Evolutionary conservation across 2,329 filamentous ascomycete species (phyloP).

Genomic region (Aschersonia sp.): DNA sequence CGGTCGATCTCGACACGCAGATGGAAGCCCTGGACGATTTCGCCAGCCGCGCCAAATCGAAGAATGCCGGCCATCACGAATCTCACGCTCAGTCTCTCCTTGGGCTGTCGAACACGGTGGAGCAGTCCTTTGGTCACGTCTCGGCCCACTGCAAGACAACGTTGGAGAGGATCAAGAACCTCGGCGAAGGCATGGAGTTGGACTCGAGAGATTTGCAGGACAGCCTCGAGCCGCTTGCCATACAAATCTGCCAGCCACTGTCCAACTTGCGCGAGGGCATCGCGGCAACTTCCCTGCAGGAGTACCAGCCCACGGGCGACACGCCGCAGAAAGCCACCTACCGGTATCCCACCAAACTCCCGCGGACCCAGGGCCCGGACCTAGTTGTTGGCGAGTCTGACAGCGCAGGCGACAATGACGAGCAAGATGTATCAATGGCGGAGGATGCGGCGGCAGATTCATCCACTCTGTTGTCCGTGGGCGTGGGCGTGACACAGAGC

Average conservation of each 20-base stretch:
- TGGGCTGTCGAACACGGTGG: constrained; percentile 51
- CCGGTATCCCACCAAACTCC: constrained; percentile 64
- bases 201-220: constrained; percentile 44
- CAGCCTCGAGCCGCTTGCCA: constrained; percentile 44
- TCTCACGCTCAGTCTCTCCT: constrained; percentile 54
- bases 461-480: constrained; percentile 18
- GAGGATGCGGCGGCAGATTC: constrained; percentile 11
- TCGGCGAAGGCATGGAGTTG: constrained; percentile 53
- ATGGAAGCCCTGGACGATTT: constrained; percentile 87
- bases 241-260: constrained; percentile 53
- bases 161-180: constrained; percentile 49
- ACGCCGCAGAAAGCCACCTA: constrained; percentile 76
- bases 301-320: constrained; percentile 73
- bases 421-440: background rate
- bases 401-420: constrained; percentile 15
- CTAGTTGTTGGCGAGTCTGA: constrained; percentile 27
- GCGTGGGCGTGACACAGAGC: constrained; percentile 6
- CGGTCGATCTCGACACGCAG: constrained; percentile 73
- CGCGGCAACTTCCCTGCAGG: constrained; percentile 46
- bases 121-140: constrained; percentile 58
- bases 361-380: constrained; percentile 48
- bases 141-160: constrained; percentile 55
- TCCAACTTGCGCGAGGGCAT: constrained; percentile 57
- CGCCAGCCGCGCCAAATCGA: constrained; percentile 63
- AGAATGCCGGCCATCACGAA: constrained; percentile 67